Percentiles rank a stretch among this genome's conserved stretches.
Evolutionary conservation across 225 moss, liverwort and hornwort species (phyloP).

Genomic region (Physcomitrium patens): DNA sequence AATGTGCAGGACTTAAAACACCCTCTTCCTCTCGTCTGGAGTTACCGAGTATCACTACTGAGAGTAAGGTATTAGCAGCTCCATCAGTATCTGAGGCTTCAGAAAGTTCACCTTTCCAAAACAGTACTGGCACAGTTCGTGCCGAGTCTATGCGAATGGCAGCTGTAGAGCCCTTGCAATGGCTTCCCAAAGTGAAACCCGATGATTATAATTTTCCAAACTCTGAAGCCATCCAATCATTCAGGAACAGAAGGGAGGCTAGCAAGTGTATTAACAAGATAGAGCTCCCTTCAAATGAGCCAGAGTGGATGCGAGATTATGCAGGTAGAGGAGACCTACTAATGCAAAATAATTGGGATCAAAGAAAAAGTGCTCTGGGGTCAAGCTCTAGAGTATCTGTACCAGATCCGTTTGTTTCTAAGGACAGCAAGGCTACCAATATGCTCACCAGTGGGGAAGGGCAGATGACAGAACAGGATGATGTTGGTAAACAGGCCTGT

Average conservation of each 20-base stretch:
- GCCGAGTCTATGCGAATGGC: constrained; percentile 50
- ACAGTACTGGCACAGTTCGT: constrained; percentile 46
- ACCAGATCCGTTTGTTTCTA: constrained; percentile 29
- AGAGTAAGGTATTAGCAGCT: constrained; percentile 38
- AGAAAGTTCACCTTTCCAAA: constrained; percentile 50
- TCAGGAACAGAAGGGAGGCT: constrained; percentile 26
- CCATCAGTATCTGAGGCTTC: constrained; percentile 58
- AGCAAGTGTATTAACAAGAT: constrained; percentile 24
- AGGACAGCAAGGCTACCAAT: constrained; percentile 24
- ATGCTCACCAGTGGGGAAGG: constrained; percentile 30
- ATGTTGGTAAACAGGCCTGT: constrained; percentile 18
- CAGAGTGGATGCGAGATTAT: constrained; percentile 58
- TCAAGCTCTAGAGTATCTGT: constrained; percentile 25
- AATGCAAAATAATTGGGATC: constrained; percentile 23
- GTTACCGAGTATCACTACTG: constrained; percentile 50
- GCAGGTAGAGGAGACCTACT: constrained; percentile 28
- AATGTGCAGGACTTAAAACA: constrained; percentile 18
- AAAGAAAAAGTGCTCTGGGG: constrained; percentile 18
- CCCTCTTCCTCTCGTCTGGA: constrained; percentile 36
- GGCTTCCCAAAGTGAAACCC: constrained; percentile 48
- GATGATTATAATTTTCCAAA: constrained; percentile 20
- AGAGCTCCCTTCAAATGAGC: constrained; percentile 39
- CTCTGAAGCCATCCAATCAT: constrained; percentile 15
- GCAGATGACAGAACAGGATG: constrained; percentile 26
- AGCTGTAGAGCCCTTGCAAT: constrained; percentile 45